phyloP scores from a whole-genome alignment of 2,329 filamentous ascomycete genomes.

The Pezicula rhizophila region DNA sequence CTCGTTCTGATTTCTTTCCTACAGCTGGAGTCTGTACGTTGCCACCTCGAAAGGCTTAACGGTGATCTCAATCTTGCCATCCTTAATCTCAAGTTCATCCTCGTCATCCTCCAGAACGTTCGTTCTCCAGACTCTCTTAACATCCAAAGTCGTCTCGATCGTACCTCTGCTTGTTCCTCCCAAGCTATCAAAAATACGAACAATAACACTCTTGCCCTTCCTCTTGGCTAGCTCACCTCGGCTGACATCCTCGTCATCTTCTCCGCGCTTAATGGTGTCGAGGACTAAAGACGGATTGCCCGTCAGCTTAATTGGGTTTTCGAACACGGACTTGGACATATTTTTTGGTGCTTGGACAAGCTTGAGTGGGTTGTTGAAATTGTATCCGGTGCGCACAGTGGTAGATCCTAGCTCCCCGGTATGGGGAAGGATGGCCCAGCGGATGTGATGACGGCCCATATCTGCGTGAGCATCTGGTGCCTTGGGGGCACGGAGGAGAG shows the following conservation, averaged over 20 bases:
- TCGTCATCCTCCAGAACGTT: conserved; percentile 87
- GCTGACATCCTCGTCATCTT: conserved; percentile 73
- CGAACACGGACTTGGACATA: conserved; percentile 35
- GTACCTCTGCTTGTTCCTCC: conserved; percentile 73
- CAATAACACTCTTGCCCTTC: conserved; percentile 70
- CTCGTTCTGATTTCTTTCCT: background rate
- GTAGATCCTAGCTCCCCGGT: conserved; percentile 61
- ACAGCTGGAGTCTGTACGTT: conserved; percentile 64
- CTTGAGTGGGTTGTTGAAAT: conserved; percentile 80
- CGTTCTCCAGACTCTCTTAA: conserved; percentile 74
- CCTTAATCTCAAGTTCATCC: conserved; percentile 49
- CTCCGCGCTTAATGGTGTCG: conserved; percentile 89
- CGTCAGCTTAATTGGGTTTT: conserved; percentile 57
- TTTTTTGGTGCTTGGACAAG: conserved; percentile 39
- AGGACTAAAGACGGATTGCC: conserved; percentile 67
- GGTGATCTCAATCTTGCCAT: conserved; percentile 52
- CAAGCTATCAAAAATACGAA: conserved; percentile 82
- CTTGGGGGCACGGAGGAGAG: conserved; percentile 79
- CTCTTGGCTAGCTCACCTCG: conserved; percentile 56
- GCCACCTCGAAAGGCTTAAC: conserved; percentile 81
- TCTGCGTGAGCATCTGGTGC: conserved; percentile 90
- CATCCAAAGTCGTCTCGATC: conserved; percentile 59
- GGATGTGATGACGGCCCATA: conserved; percentile 83
- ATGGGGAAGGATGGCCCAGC: conserved; percentile 88
- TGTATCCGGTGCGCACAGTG: conserved; percentile 77